A percentile compares a stretch with the other conserved stretches of the same genome.
phyloP scores from a whole-genome alignment of 768 basidiomycete genomes.

The Suillus sp. region DNA sequence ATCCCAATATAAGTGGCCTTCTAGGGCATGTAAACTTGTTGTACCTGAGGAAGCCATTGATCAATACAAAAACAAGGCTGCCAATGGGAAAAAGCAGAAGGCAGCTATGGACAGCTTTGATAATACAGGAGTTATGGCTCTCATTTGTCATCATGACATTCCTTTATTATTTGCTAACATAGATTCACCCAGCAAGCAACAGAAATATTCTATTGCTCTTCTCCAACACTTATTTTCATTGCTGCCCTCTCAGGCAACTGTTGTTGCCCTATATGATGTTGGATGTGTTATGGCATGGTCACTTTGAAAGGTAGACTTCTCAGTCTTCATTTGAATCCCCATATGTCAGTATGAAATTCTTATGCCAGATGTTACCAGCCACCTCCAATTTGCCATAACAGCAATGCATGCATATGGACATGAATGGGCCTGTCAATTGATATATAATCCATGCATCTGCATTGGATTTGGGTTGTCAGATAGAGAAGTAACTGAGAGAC shows the following conservation, averaged over 20 bases:
- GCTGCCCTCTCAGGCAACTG: conserved; percentile 32
- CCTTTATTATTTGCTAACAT: conserved; percentile 42
- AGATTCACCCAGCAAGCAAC: conserved; percentile 40
- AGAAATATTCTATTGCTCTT: conserved; percentile 40
- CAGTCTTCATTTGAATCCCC: conserved; percentile 13
- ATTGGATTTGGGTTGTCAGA: conserved; percentile 13
- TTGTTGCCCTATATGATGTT: conserved; percentile 35
- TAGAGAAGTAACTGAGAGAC: conserved; percentile 18
- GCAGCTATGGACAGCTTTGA: conserved; percentile 31
- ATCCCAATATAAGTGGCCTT: conserved; percentile 19
- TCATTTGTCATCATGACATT: conserved; percentile 42
- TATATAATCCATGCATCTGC: conserved; percentile 30
- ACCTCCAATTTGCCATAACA: conserved; percentile 33
- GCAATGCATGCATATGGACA: conserved; percentile 45
- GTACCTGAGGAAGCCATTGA: conserved; percentile 40
- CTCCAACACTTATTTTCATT: conserved; percentile 32
- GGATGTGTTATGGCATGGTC: conserved; percentile 36
- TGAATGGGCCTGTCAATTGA: conserved; percentile 33
- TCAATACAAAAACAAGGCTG: conserved; percentile 38
- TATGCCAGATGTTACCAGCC: conserved; percentile 16
- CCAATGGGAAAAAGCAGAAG: conserved; percentile 34
- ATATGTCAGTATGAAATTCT: conserved; percentile 36
- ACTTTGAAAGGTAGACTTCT: conserved; percentile 28
- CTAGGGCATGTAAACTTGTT: background rate
- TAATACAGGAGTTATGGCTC: conserved; percentile 39